Evolutionary conservation across 2,329 filamentous ascomycete genomes (phyloP).

Genomic region (Hypomyces rosellus): DNA sequence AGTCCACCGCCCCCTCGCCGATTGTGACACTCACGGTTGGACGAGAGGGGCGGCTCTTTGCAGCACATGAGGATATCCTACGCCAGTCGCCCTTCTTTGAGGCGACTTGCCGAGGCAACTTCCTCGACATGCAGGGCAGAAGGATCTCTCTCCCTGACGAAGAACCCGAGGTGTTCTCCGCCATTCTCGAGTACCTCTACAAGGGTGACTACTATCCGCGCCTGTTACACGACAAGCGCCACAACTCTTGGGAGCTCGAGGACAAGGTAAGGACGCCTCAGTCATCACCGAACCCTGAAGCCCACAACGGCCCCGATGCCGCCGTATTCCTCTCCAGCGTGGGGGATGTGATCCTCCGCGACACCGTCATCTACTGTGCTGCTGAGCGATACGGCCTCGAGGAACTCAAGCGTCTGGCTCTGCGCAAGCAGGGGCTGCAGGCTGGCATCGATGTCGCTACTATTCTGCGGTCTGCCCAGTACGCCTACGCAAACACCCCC

Average conservation of each 20-base stretch:
- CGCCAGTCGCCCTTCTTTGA: slow-evolving; percentile 80
- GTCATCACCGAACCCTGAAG: slow-evolving; percentile 47
- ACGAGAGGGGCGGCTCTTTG: slow-evolving; percentile 80
- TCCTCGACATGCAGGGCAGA: slow-evolving; percentile 69
- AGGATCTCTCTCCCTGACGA: slow-evolving; percentile 66
- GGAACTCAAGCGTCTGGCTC: slow-evolving; percentile 82
- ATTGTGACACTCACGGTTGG: slow-evolving; percentile 86
- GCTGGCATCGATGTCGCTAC: slow-evolving; percentile 86
- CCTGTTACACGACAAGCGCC: slow-evolving; percentile 78
- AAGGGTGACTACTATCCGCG: slow-evolving; percentile 94
- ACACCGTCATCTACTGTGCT: slow-evolving; percentile 91
- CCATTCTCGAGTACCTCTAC: slow-evolving; percentile 93
- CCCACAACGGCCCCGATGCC: slow-evolving; percentile 43
- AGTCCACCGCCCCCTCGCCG: slow-evolving; percentile 46
- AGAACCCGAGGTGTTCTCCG: slow-evolving; percentile 90
- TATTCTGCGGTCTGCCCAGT: slow-evolving; percentile 87
- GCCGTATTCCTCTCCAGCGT: slow-evolving; percentile 66
- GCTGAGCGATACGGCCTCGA: slow-evolving; percentile 87
- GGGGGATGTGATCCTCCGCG: slow-evolving; percentile 73
- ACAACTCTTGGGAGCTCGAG: slow-evolving; percentile 86
- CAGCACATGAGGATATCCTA: slow-evolving; percentile 89
- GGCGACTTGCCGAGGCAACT: slow-evolving; percentile 63
- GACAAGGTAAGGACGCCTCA: slow-evolving; percentile 43
- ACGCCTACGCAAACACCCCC: slow-evolving; percentile 91
- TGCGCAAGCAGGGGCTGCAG: slow-evolving; percentile 93